These are phyloP conservation scores for Camelina sativa DNA, from an alignment of 345 rosid genomes.

Conservation along the genomic window DNA sequence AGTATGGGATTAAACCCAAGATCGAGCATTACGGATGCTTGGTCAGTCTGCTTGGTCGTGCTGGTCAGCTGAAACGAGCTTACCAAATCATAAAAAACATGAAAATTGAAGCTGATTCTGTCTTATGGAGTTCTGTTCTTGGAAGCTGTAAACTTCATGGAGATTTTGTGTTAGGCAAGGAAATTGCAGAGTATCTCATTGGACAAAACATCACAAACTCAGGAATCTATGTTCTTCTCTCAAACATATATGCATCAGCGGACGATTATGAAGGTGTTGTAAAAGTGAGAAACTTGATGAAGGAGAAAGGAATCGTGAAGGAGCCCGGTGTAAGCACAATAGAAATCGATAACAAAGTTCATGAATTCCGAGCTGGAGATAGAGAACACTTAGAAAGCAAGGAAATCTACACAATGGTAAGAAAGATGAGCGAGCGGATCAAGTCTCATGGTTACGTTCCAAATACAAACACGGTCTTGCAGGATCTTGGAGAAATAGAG, in stretches of 20 bases:
- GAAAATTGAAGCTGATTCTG: constrained; percentile 58
- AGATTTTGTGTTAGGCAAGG: constrained; percentile 61
- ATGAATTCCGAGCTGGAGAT: constrained; percentile 69
- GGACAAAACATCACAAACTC: constrained; percentile 54
- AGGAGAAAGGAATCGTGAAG: constrained; percentile 58
- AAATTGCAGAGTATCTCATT: constrained; percentile 66
- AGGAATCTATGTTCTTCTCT: constrained; percentile 69
- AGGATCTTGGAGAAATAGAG: constrained; percentile 54
- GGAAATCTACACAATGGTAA: constrained; percentile 57
- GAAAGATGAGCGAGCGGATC: constrained; percentile 43
- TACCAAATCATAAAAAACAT: constrained; percentile 54
- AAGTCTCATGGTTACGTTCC: constrained; percentile 45
- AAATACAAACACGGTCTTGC: constrained; percentile 59
- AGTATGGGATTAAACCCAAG: constrained; percentile 62
- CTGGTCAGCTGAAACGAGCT: constrained; percentile 64
- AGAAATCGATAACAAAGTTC: constrained; percentile 58
- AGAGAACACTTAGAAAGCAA: constrained; percentile 49
- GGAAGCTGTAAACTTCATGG: constrained; percentile 70
- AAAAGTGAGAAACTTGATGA: constrained; percentile 72
- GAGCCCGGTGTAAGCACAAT: constrained; percentile 77
- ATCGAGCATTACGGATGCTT: constrained; percentile 86
- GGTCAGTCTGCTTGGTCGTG: constrained; percentile 72
- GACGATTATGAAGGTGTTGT: constrained; percentile 67
- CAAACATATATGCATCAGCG: constrained; percentile 66
- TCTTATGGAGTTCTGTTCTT: constrained; percentile 74